phyloP scores from a whole-genome alignment of 257 asterid genomes.

The Agastache rugosa region DNA sequence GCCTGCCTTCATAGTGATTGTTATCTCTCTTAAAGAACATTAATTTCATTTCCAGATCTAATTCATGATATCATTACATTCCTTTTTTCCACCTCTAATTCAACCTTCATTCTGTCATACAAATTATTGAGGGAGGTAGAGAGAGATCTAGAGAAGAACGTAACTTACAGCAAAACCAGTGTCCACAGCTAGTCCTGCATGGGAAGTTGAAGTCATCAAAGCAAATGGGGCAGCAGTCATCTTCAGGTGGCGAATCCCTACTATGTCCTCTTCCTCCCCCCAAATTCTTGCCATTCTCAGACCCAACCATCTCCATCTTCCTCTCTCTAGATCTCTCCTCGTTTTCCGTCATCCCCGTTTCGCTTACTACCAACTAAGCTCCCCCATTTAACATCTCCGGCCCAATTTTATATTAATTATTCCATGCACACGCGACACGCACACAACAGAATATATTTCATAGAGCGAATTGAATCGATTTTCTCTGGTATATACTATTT shows the following conservation, averaged over 20 bases:
- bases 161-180: conserved; percentile 49
- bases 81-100: neutral
- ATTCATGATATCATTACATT: neutral
- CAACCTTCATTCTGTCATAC: neutral
- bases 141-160: neutral
- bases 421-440: no score
- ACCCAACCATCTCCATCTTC: conserved; percentile 9
- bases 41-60: neutral
- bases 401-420: no score
- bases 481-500: neutral
- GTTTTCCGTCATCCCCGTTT: conserved; percentile 21
- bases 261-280: conserved; percentile 28
- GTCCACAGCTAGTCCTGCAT: conserved; percentile 47
- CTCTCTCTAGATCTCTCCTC: neutral
- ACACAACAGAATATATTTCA: no score
- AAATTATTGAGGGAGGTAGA: neutral
- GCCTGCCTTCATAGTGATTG: neutral
- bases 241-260: conserved; percentile 39
- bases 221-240: conserved; percentile 54
- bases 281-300: conserved; percentile 6
- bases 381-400: conserved; percentile 8
- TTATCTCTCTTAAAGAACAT: neutral
- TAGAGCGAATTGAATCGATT: neutral
- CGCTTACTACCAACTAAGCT: neutral
- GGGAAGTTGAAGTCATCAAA: conserved; percentile 41